Percentiles rank a stretch among this genome's conserved stretches.
These are phyloP conservation scores for Zymoseptoria tritici DNA, from an alignment of 2,329 filamentous ascomycete genomes.

Conservation along the genomic window DNA sequence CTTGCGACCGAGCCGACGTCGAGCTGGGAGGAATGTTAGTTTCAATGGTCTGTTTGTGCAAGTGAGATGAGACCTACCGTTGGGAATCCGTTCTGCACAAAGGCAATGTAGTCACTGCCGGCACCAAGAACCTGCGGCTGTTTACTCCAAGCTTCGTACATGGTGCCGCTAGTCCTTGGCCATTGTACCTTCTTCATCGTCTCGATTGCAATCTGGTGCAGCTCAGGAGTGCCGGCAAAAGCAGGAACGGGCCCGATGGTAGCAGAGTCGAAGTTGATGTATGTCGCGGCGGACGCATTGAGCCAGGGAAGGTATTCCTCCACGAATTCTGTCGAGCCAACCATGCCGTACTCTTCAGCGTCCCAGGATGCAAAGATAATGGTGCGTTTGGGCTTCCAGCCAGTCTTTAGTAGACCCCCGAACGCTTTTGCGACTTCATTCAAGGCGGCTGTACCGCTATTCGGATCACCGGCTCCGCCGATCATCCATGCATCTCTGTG, in stretches of 20 bases:
- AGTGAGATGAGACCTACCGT: slow-evolving; percentile 3
- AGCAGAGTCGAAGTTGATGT: slow-evolving; percentile 47
- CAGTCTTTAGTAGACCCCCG: slow-evolving; percentile 39
- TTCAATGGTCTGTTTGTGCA: neutral
- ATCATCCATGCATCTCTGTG: slow-evolving; percentile 50
- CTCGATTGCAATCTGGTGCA: slow-evolving; percentile 62
- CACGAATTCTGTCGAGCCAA: slow-evolving; percentile 42
- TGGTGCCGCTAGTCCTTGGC: slow-evolving; percentile 31
- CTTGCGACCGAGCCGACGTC: slow-evolving; percentile 37
- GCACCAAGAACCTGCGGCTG: slow-evolving; percentile 35
- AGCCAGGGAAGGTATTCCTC: slow-evolving; percentile 45
- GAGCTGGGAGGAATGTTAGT: slow-evolving; percentile 14
- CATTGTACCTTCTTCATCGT: slow-evolving; percentile 51
- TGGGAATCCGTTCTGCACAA: slow-evolving; percentile 36
- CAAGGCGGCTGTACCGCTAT: slow-evolving; percentile 44
- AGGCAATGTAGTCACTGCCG: slow-evolving; percentile 42
- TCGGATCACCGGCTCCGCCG: slow-evolving; percentile 47
- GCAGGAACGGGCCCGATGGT: slow-evolving; percentile 50
- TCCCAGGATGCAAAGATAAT: slow-evolving; percentile 42
- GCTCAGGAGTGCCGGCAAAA: slow-evolving; percentile 61
- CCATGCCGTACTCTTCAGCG: slow-evolving; percentile 36
- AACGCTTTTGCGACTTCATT: slow-evolving; percentile 46
- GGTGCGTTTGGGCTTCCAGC: slow-evolving; percentile 47
- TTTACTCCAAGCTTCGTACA: slow-evolving; percentile 40
- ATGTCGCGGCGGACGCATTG: slow-evolving; percentile 37